A percentile compares a stretch with the other conserved stretches of the same genome.
phyloP scores from a whole-genome alignment of 208 protist genomes.

The Wallacemonas sp. region DNA sequence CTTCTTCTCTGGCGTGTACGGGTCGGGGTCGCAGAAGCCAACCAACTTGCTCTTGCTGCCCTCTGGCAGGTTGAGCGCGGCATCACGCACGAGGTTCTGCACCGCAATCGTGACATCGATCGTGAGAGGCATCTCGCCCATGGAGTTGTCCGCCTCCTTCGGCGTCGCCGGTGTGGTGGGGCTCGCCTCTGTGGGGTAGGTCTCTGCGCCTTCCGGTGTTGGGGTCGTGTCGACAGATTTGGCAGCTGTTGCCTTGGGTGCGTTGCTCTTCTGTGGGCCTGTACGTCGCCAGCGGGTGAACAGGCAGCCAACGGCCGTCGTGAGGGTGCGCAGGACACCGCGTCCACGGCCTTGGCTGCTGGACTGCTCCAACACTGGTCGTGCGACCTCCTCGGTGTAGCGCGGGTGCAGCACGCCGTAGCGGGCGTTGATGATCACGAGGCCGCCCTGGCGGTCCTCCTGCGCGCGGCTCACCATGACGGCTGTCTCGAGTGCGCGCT shows the following conservation, averaged over 20 bases:
- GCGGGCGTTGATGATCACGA: conserved; percentile 86
- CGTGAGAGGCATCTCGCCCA: conserved; percentile 46
- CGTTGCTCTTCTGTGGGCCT: neutral
- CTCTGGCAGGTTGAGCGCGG: conserved; percentile 63
- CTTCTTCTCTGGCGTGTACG: conserved; percentile 83
- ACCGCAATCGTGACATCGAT: conserved; percentile 88
- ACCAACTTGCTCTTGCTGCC: conserved; percentile 73
- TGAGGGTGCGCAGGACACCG: conserved; percentile 3
- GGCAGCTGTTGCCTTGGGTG: neutral
- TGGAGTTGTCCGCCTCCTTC: conserved; percentile 19
- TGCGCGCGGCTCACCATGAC: conserved; percentile 44
- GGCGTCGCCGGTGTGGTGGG: neutral
- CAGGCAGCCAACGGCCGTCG: neutral
- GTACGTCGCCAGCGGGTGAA: neutral
- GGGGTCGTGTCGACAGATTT: no score
- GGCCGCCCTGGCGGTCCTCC: conserved; percentile 72
- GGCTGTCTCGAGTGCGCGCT: conserved; percentile 55
- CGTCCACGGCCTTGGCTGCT: neutral
- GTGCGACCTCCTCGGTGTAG: conserved; percentile 40
- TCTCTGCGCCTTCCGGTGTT: no score
- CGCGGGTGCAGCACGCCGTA: conserved; percentile 81
- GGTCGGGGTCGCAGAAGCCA: conserved; percentile 88
- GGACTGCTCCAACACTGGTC: conserved; percentile 13
- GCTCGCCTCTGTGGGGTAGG: no score
- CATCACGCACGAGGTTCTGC: conserved; percentile 84